Conservation (phyloP, 345 rosid species). For the Melaleuca alternifolia region DNA sequence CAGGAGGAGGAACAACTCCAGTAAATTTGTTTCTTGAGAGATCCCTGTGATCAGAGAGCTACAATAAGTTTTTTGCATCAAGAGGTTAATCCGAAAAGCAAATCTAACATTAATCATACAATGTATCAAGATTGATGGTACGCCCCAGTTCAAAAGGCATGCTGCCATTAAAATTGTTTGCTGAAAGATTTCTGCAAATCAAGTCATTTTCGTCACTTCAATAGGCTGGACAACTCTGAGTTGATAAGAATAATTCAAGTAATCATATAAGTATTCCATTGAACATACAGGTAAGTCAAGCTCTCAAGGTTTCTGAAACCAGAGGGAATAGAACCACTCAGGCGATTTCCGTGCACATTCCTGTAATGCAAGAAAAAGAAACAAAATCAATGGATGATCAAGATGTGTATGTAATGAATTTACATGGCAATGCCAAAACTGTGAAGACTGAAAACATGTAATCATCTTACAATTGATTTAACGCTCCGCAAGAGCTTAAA, state of each 20-base stretch:
- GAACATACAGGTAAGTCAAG: constrained; percentile 80
- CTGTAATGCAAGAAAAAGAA: constrained; percentile 13
- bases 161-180: constrained; percentile 61
- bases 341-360: constrained; percentile 76
- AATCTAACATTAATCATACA: constrained; percentile 25
- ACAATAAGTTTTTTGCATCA: not conserved
- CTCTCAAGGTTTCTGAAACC: constrained; percentile 71
- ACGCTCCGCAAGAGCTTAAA: constrained; percentile 77
- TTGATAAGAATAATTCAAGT: not conserved
- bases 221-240: not conserved
- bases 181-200: constrained; percentile 58
- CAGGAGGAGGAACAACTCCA: constrained; percentile 61
- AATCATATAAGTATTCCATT: not conserved
- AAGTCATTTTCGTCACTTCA: not conserved
- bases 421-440: not conserved
- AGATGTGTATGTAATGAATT: not conserved
- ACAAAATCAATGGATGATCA: not conserved
- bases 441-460: not conserved
- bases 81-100: not conserved
- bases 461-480: constrained; percentile 65
- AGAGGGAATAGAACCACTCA: constrained; percentile 69
- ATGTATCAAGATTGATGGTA: constrained; percentile 74
- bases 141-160: constrained; percentile 75
- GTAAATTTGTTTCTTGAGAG: constrained; percentile 72
- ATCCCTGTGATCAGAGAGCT: constrained; percentile 41